Evolutionary conservation across 176 grass and related monocot genomes (phyloP), one percentile per base, ranked within the genome.

Genomic region (Oryza glumipatula): DNA sequence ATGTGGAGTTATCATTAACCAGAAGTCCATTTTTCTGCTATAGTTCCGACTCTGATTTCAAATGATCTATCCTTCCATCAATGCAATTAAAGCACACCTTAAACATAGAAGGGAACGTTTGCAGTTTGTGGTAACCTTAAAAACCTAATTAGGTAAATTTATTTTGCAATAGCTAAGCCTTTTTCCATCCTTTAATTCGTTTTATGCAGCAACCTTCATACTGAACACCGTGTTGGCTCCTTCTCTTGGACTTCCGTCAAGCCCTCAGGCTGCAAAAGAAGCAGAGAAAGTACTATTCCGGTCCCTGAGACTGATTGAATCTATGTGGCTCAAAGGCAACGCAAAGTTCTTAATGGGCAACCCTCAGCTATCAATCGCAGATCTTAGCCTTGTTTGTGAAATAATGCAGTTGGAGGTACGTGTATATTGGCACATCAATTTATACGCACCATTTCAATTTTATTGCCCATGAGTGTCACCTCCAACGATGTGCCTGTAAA

Each of bases 341-440:
- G 54, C 87, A 10, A 89, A 93, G 56, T 98, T 98, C 87, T 79
- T 95, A 85, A 39, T 92, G 11, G 93, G 93, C 68, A 94, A 56
- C 26, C 90, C 78, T 35, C 87, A 86, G 68, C 93, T 93, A 78
- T 90, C 93, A 1, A 89, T 98, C 63, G 91, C 93, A 52, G 93
- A 98, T 83, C 89, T 98, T 65, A 92, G 93, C 89, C 93, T 98
- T 76, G 91, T 92, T 61, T 98, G 96, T 46, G 96, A 98, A 82
- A 93, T 98, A 73, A 95, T 92, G 91, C 91, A 98, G 67, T 65
- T 95, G 67, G 93, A 98, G 93, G 96, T 95, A 94, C 21, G 76
- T 79, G 21, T 7, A 35, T 35, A 35, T 35, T 0, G 4, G 4
- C 33, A 35, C 33, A 35, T 5, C 9, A 15, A 16, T 23, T 7